Conservation (phyloP, 495 filamentous ascomycete genomes). For the Podospora fimiseda region DNA sequence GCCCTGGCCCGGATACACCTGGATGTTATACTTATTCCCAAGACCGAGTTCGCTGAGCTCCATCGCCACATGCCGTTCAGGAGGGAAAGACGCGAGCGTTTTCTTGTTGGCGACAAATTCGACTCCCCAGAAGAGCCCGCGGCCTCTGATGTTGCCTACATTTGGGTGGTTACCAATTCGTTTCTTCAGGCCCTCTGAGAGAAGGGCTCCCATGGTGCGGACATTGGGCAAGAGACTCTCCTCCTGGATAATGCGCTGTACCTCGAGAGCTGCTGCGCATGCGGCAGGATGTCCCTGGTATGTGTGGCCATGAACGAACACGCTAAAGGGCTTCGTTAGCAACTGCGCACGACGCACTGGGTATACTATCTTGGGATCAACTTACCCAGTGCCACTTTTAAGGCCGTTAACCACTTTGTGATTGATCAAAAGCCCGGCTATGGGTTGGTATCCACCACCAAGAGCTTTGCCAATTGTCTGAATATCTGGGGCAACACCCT, state of each 20-base stretch:
- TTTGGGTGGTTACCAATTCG: conserved; percentile 44
- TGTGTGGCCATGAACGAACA: conserved; percentile 55
- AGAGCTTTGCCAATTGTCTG: conserved; percentile 62
- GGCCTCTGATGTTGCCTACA: conserved; percentile 60
- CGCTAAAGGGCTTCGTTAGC: conserved; percentile 16
- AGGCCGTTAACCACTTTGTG: conserved; percentile 49
- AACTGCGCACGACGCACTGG: conserved; percentile 9
- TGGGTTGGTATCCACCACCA: conserved; percentile 58
- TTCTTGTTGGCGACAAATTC: conserved; percentile 51
- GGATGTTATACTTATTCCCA: conserved; percentile 49
- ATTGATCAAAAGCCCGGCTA: conserved; percentile 54
- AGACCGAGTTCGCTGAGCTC: conserved; percentile 51
- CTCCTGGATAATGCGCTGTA: conserved; percentile 52
- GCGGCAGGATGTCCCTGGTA: conserved; percentile 56
- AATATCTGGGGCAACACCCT: conserved; percentile 52
- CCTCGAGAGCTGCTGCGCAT: conserved; percentile 55
- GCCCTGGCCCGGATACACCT: conserved; percentile 63
- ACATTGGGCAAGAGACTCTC: conserved; percentile 52
- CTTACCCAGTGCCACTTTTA: conserved; percentile 50
- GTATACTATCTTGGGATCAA: not conserved
- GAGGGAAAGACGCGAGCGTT: conserved; percentile 42
- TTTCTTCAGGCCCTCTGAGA: conserved; percentile 40
- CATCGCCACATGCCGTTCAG: conserved; percentile 34
- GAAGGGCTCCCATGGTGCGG: conserved; percentile 40
- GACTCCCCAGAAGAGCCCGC: conserved; percentile 57